Percentiles rank a stretch among this genome's conserved stretches.
These are phyloP conservation scores for Brassica balearica DNA, from an alignment of 441 rosid genomes.

Conservation along the genomic window DNA sequence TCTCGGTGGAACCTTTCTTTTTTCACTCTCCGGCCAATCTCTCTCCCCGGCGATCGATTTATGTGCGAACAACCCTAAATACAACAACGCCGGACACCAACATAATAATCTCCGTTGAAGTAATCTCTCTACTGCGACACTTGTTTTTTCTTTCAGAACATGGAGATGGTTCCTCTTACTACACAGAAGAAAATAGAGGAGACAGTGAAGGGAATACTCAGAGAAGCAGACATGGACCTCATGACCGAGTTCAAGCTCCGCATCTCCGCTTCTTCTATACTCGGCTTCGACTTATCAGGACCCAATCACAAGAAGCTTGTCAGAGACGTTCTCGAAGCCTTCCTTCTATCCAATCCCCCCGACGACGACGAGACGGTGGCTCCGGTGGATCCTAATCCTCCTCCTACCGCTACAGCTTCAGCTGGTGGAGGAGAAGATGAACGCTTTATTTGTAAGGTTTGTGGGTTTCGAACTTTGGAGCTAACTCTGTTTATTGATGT, in stretches of 20 bases:
- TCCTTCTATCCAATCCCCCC: conserved; percentile 51
- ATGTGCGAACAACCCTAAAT: conserved; percentile 32
- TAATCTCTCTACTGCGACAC: not conserved
- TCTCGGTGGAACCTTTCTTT: not conserved
- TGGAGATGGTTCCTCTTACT: conserved; percentile 46
- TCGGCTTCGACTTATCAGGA: conserved; percentile 62
- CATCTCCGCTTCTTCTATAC: conserved; percentile 54
- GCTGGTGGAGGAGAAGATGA: conserved; percentile 45
- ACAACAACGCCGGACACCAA: conserved; percentile 10
- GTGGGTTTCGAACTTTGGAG: not conserved
- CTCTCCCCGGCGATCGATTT: conserved; percentile 11
- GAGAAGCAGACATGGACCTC: conserved; percentile 58
- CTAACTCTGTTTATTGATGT: conserved; percentile 16
- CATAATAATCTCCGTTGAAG: not conserved
- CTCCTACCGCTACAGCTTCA: not conserved
- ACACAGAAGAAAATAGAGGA: conserved; percentile 57
- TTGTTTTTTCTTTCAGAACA: not conserved
- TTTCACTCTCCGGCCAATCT: not conserved
- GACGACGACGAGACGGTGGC: conserved; percentile 24
- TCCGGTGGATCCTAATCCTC: conserved; percentile 24
- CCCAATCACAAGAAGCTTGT: conserved; percentile 52
- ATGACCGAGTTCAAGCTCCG: conserved; percentile 86
- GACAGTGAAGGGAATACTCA: conserved; percentile 60
- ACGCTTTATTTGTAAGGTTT: conserved; percentile 70
- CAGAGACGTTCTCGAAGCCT: conserved; percentile 69